Evolutionary conservation across 139 green algal genomes (phyloP).

Genomic region (Gonium pectorale): DNA sequence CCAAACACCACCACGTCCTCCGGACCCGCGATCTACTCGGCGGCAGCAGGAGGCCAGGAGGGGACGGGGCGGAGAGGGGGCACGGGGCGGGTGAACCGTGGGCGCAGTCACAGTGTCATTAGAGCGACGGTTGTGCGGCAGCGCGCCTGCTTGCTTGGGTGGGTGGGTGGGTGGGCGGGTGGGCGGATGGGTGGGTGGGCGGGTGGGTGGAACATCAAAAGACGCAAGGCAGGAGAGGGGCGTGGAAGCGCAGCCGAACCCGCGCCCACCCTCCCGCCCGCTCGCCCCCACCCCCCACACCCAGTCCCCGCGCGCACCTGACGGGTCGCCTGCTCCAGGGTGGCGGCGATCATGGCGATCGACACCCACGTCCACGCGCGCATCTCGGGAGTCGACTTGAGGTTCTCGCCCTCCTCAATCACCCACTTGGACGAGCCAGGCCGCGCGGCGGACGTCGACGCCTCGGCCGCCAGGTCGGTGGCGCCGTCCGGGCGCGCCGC

Average conservation of each 20-base stretch:
- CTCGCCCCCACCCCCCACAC: too few species aligned
- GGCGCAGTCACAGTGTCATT: too few species aligned
- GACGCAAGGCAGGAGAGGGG: too few species aligned
- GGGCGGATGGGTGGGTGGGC: background rate
- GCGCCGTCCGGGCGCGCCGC: background rate
- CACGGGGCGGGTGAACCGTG: background rate
- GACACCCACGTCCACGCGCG: conserved; percentile 62
- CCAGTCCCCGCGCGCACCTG: conserved; percentile 2
- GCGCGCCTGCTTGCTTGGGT: too few species aligned
- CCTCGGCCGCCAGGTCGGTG: background rate
- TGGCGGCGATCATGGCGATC: conserved; percentile 64
- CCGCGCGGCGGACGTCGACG: conserved; percentile 2
- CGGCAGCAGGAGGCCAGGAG: background rate
- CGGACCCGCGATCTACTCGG: background rate
- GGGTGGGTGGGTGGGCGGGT: background rate
- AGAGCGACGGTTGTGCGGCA: too few species aligned
- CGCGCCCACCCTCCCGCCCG: background rate
- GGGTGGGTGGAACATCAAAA: too few species aligned
- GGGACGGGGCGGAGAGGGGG: background rate
- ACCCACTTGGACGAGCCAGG: conserved; percentile 57
- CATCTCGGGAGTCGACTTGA: conserved; percentile 71
- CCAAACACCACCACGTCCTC: conserved; percentile 35
- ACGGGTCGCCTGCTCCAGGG: conserved; percentile 42
- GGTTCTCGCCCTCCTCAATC: conserved; percentile 59
- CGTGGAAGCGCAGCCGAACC: background rate